A percentile compares a stretch with the other conserved stretches of the same genome.
These are phyloP conservation scores for Pythium phragmitis DNA, from an alignment of 352 stramenopile species.

Conservation along the genomic window DNA sequence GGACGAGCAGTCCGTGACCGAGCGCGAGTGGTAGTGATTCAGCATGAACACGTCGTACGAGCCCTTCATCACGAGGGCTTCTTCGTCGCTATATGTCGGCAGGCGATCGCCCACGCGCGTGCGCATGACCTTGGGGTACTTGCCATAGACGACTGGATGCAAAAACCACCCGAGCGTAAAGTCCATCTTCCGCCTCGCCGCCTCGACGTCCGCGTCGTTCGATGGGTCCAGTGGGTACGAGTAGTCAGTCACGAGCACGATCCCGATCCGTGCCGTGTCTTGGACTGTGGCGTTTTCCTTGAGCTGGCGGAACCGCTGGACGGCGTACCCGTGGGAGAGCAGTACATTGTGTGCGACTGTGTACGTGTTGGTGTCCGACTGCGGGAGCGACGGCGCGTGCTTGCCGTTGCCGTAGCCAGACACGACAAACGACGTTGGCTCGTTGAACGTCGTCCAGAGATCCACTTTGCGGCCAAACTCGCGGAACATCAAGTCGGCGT, in stretches of 20 bases:
- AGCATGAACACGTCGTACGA: constrained; percentile 94
- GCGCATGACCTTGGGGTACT: constrained; percentile 92
- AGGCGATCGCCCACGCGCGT: constrained; percentile 72
- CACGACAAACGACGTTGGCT: constrained; percentile 86
- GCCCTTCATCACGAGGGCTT: constrained; percentile 66
- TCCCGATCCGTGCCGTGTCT: constrained; percentile 82
- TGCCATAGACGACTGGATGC: constrained; percentile 84
- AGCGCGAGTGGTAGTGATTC: constrained; percentile 89
- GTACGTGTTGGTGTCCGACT: constrained; percentile 49
- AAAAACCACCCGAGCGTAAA: constrained; percentile 92
- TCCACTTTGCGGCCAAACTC: constrained; percentile 91
- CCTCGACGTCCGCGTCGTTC: constrained; percentile 41
- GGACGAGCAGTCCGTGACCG: constrained; percentile 58
- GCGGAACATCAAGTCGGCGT: constrained; percentile 89
- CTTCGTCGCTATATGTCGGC: constrained; percentile 78
- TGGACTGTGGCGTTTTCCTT: constrained; percentile 42
- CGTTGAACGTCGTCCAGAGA: constrained; percentile 96
- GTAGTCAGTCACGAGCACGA: constrained; percentile 84
- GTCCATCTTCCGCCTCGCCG: constrained; percentile 80
- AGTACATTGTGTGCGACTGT: constrained; percentile 88
- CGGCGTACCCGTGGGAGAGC: constrained; percentile 85
- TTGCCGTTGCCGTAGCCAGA: constrained; percentile 84
- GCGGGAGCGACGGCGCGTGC: constrained; percentile 32
- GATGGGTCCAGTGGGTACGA: constrained; percentile 70
- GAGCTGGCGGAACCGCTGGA: constrained; percentile 81